Conservation (phyloP, 2,329 filamentous ascomycete species). For the Fusarium buharicum region DNA sequence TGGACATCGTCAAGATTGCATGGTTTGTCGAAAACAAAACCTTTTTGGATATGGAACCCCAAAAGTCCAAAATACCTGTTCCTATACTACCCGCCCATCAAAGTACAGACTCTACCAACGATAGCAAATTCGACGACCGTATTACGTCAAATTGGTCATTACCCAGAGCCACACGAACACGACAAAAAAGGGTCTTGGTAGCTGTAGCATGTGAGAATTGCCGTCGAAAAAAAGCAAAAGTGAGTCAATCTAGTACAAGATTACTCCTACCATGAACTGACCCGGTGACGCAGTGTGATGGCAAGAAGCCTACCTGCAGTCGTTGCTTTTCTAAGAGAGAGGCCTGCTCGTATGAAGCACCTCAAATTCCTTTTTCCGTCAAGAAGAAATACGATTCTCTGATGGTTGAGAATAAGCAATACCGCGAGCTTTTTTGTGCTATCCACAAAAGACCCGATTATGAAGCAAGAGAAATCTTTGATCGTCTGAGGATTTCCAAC, state of each 20-base stretch:
- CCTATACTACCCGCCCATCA: conserved; percentile 22
- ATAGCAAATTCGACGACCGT: neutral
- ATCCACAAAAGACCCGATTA: conserved; percentile 11
- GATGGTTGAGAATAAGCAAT: conserved; percentile 19
- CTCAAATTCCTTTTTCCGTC: neutral
- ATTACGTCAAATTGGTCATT: neutral
- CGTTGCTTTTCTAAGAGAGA: conserved; percentile 20
- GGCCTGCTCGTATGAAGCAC: conserved; percentile 9
- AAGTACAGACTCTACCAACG: neutral
- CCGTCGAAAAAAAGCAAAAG: conserved; percentile 21
- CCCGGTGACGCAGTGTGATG: conserved; percentile 6
- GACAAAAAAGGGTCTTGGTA: conserved; percentile 10
- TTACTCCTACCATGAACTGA: neutral
- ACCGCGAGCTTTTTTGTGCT: conserved; percentile 21
- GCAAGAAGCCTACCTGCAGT: conserved; percentile 10
- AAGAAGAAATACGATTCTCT: conserved; percentile 19
- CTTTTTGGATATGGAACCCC: conserved; percentile 10
- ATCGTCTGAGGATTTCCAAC: conserved; percentile 5
- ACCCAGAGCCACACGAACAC: neutral
- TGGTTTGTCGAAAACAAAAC: neutral
- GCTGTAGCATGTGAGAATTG: conserved; percentile 22
- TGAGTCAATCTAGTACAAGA: neutral
- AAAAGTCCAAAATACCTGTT: conserved; percentile 10
- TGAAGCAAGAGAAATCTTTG: conserved; percentile 18
- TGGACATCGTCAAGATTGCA: conserved; percentile 1